A percentile compares a stretch with the other conserved stretches of the same genome.
These are phyloP conservation scores for Suillus hirtellus DNA, from an alignment of 768 basidiomycete genomes.

Conservation along the genomic window DNA sequence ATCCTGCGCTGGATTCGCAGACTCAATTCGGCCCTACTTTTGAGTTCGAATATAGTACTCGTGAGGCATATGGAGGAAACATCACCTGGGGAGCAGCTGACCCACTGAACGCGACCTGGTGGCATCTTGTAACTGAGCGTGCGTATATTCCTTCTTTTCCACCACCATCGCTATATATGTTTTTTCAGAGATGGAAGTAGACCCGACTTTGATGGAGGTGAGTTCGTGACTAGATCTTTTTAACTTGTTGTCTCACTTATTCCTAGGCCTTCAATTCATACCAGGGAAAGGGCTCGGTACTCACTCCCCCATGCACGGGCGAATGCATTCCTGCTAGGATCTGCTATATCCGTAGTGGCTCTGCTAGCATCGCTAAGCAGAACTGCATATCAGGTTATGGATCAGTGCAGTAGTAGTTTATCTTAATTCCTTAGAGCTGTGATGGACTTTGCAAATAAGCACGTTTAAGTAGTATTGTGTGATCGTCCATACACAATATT, in stretches of 20 bases:
- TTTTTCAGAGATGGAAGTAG: constrained; percentile 53
- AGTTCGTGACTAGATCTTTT: constrained; percentile 20
- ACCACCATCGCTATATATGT: constrained; percentile 6
- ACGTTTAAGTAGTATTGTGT: background rate
- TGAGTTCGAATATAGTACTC: constrained; percentile 64
- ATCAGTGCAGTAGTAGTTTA: constrained; percentile 53
- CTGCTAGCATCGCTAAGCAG: constrained; percentile 55
- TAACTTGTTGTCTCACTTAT: constrained; percentile 9
- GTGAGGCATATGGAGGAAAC: constrained; percentile 60
- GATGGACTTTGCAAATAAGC: background rate
- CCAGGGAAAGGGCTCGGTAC: constrained; percentile 70
- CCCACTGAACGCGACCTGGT: constrained; percentile 81
- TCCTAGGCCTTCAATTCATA: constrained; percentile 61
- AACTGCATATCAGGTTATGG: constrained; percentile 67
- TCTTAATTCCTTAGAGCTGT: background rate
- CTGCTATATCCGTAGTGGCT: constrained; percentile 78
- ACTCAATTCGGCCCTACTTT: constrained; percentile 59
- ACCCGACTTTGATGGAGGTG: constrained; percentile 60
- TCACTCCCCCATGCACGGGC: constrained; percentile 54
- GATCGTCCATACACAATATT: background rate
- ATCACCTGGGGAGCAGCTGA: constrained; percentile 60
- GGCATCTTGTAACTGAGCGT: constrained; percentile 80
- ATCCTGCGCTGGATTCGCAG: constrained; percentile 58
- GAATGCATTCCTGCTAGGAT: constrained; percentile 67
- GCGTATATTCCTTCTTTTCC: constrained; percentile 19